Base-by-base conservation (phyloP, 805 yeast species). In the Barnettozyma pratensis region DNA sequence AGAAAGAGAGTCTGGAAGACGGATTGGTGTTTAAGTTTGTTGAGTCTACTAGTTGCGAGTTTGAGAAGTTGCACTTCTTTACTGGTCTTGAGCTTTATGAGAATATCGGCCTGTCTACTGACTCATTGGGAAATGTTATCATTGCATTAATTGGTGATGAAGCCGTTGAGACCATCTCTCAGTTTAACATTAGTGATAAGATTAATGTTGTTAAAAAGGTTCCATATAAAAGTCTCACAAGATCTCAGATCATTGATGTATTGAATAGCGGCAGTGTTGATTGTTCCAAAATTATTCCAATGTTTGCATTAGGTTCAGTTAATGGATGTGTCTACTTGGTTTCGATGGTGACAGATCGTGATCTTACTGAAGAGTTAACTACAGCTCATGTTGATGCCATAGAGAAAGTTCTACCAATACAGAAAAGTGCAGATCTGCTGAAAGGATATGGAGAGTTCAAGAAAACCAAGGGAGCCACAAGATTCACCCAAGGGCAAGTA, bases 241-340 rank as follows among this genome's bases (percentile, higher is more conserved):
- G 28, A 35, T 43, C 38, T 2, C 27, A 39, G 27, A 28, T 56
- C 6, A 46, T 27, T 41, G 41, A 30, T 19, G 30, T 37, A 2
- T 31, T 43, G 3, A 11, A 28, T 34, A 41, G 34, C 4, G 32
- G 6, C 4, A 39, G 14, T 1, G 19, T 14, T n/a, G 37, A 28
- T 4, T 8, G 30, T 5, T 44, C 46, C 4, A 46, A 45, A n/a
- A 39, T 57, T 19, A 32, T 51, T 4, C 64, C 65, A 4, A 36
- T 60, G 14, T 54, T 56, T 37, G 19, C 61, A 0, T 29, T 59
- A 10, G 66, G 66, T 6, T 53, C 66, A 4, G 46, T 55, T 9
- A 46, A 43, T 51, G 67, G 67, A 6, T 61, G 57, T 1, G 14
- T 62, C 6, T 61, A 59, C 39, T 44, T 51, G 26, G n/a, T 62